Percentiles rank a stretch among this genome's conserved stretches.
phyloP scores from a whole-genome alignment of 345 rosid species.

The Geranium brycei region DNA sequence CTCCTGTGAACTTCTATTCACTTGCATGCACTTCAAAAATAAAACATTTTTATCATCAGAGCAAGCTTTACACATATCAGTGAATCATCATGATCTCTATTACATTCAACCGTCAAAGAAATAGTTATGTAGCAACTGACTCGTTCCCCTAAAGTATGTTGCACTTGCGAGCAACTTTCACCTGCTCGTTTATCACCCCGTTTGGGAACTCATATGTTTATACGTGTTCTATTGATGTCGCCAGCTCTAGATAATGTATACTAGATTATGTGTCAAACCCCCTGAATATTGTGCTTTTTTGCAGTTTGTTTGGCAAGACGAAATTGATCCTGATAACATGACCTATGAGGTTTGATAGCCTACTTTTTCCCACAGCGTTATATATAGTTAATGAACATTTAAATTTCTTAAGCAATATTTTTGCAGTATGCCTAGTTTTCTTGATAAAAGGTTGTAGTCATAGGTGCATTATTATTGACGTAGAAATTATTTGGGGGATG shows the following conservation, averaged over 20 bases:
- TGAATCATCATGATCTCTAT: neutral
- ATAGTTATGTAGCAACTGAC: neutral
- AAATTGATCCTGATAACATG: slow-evolving; percentile 55
- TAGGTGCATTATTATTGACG: neutral
- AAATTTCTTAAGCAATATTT: neutral
- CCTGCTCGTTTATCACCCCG: neutral
- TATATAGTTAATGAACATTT: neutral
- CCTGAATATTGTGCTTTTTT: slow-evolving; percentile 7
- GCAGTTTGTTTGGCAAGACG: slow-evolving; percentile 57
- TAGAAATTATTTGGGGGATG: neutral
- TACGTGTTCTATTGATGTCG: neutral
- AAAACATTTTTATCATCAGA: neutral
- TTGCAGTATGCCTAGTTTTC: neutral
- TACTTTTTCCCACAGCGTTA: neutral
- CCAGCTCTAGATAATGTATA: neutral
- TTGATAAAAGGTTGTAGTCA: neutral
- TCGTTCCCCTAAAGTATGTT: neutral
- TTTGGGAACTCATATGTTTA: neutral
- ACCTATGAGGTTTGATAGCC: slow-evolving; percentile 48
- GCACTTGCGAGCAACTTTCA: slow-evolving; percentile 1
- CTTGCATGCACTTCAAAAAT: neutral
- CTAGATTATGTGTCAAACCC: neutral
- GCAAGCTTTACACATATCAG: neutral
- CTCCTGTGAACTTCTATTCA: neutral
- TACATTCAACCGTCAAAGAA: neutral